These are phyloP conservation scores for Acacia acuminata DNA, from an alignment of 306 rosid species.

Conservation along the genomic window DNA sequence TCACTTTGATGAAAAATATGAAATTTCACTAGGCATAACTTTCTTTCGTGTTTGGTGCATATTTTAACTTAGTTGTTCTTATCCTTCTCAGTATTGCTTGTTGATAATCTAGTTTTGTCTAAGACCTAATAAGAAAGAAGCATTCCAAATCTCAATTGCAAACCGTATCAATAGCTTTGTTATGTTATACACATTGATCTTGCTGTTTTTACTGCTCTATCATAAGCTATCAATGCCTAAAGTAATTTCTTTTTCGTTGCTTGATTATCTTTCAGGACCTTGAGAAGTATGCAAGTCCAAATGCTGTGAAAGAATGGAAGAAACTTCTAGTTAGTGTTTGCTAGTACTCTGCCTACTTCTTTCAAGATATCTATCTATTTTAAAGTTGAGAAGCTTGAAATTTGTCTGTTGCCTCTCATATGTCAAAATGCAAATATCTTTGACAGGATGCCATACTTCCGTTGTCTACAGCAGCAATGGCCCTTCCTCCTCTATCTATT, in stretches of 20 bases:
- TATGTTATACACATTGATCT: too few species aligned
- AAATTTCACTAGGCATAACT: neutral
- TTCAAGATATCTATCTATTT: constrained; percentile 5
- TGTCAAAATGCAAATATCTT: constrained; percentile 32
- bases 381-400: neutral
- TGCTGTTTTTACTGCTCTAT: neutral
- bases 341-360: neutral
- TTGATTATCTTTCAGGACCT: constrained; percentile 63
- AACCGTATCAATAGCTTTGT: neutral
- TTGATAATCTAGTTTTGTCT: neutral
- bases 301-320: constrained; percentile 81
- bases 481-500: constrained; percentile 89
- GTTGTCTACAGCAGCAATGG: constrained; percentile 87
- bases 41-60: neutral
- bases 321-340: constrained; percentile 70
- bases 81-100: neutral
- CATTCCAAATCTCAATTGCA: neutral
- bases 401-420: constrained; percentile 21
- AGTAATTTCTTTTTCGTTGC: neutral
- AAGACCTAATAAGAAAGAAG: neutral
- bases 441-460: constrained; percentile 87
- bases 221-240: neutral
- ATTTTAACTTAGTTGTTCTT: neutral
- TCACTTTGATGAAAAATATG: neutral
- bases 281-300: constrained; percentile 73